Evolutionary conservation across 2,329 filamentous ascomycete species (phyloP).

Genomic region (Lasiodiplodia sp.): DNA sequence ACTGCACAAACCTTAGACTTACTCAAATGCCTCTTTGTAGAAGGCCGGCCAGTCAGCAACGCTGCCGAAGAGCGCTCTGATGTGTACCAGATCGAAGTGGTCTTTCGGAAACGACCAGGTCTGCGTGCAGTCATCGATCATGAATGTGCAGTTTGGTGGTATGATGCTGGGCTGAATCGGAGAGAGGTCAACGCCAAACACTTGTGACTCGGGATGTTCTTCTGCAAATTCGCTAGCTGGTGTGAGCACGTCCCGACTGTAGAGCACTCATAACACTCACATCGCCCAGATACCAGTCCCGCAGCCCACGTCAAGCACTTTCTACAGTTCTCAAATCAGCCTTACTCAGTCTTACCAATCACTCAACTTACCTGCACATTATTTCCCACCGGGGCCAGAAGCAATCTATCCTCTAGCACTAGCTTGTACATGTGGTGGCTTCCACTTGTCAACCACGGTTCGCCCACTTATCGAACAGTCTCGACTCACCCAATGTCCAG

Average conservation of each 20-base stretch:
- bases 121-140: slow-evolving; percentile 55
- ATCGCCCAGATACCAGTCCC: slow-evolving; percentile 32
- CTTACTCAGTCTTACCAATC: not conserved
- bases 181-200: slow-evolving; percentile 57
- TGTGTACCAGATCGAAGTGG: slow-evolving; percentile 57
- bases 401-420: slow-evolving; percentile 44
- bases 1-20: slow-evolving; percentile 33
- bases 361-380: slow-evolving; percentile 32
- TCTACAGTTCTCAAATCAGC: not conserved
- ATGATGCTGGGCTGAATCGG: slow-evolving; percentile 51
- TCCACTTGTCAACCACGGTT: not conserved
- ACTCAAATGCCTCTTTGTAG: slow-evolving; percentile 31
- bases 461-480: not conserved
- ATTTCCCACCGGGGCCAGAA: slow-evolving; percentile 38
- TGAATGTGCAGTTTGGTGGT: slow-evolving; percentile 55
- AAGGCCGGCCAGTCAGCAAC: slow-evolving; percentile 37
- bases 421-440: slow-evolving; percentile 49
- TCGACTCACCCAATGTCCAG: slow-evolving; percentile 49
- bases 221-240: slow-evolving; percentile 30
- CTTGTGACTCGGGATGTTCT: slow-evolving; percentile 45
- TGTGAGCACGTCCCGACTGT: slow-evolving; percentile 34
- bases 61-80: slow-evolving; percentile 35
- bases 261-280: not conserved
- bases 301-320: slow-evolving; percentile 23
- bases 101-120: slow-evolving; percentile 39